phyloP scores from a whole-genome alignment of 805 yeast genomes.

The Teunomyces panamensis region DNA sequence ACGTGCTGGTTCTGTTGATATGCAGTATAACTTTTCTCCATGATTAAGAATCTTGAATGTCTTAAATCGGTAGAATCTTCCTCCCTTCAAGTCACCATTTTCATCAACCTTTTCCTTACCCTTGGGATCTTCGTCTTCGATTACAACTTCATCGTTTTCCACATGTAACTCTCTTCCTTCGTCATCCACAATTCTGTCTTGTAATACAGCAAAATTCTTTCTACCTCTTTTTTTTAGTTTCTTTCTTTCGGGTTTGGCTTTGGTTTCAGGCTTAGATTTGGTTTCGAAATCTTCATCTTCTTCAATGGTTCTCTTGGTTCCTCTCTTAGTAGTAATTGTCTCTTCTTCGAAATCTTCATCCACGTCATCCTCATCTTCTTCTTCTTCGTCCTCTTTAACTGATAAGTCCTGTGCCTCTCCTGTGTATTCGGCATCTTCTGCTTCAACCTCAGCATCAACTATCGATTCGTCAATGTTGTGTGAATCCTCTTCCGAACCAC shows the following conservation, averaged over 20 bases:
- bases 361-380: conserved; percentile 18
- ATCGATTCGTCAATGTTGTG: background rate
- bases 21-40: conserved; percentile 78
- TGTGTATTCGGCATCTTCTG: conserved; percentile 6
- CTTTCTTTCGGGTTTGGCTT: background rate
- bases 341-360: conserved; percentile 25
- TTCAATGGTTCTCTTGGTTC: conserved; percentile 5
- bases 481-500: conserved; percentile 6
- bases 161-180: conserved; percentile 66
- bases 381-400: conserved; percentile 12
- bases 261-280: background rate
- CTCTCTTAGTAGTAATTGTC: conserved; percentile 15
- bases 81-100: conserved; percentile 67
- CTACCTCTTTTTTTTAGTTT: conserved; percentile 21
- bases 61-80: conserved; percentile 69
- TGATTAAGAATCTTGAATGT: conserved; percentile 61
- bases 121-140: conserved; percentile 66
- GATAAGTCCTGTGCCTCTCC: conserved; percentile 7
- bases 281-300: conserved; percentile 2
- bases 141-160: conserved; percentile 70
- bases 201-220: conserved; percentile 35
- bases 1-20: conserved; percentile 94
- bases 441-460: conserved; percentile 1
- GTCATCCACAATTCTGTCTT: conserved; percentile 53
- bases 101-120: conserved; percentile 74